These are phyloP conservation scores for Aspergillus conjunctus DNA, from an alignment of 495 filamentous ascomycete genomes.

Conservation along the genomic window DNA sequence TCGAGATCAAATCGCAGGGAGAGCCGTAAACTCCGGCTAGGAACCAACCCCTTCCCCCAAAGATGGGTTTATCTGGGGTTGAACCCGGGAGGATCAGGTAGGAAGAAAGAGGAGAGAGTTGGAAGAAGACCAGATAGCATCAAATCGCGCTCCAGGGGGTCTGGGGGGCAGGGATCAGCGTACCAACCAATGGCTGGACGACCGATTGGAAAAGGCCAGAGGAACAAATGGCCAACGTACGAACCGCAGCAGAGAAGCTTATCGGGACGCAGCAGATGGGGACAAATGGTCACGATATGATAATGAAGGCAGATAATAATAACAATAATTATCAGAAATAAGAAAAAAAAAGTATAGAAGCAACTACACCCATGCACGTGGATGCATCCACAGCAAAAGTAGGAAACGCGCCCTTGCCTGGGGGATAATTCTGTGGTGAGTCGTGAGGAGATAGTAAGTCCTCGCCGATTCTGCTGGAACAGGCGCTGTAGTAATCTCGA, in stretches of 20 bases:
- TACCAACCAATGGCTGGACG: conserved; percentile 21
- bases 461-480: neutral
- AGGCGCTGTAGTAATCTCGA: neutral
- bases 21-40: conserved; percentile 11
- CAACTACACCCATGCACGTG: neutral
- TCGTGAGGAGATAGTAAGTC: neutral
- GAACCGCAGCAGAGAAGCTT: conserved; percentile 32
- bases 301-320: conserved; percentile 13
- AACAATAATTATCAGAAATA: neutral
- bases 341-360: neutral
- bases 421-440: neutral
- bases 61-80: conserved; percentile 24
- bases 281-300: conserved; percentile 4
- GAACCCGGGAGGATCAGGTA: neutral
- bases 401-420: neutral
- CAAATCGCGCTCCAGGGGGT: conserved; percentile 1
- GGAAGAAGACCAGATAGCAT: neutral
- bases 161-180: conserved; percentile 13
- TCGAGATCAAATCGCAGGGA: neutral
- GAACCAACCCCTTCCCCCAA: conserved; percentile 10
- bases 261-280: conserved; percentile 21
- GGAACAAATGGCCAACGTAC: conserved; percentile 21
- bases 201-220: conserved; percentile 7
- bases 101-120: neutral
- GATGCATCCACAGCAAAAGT: neutral